Evolutionary conservation across 345 rosid species (phyloP).

Genomic region (Corchorus capsularis): DNA sequence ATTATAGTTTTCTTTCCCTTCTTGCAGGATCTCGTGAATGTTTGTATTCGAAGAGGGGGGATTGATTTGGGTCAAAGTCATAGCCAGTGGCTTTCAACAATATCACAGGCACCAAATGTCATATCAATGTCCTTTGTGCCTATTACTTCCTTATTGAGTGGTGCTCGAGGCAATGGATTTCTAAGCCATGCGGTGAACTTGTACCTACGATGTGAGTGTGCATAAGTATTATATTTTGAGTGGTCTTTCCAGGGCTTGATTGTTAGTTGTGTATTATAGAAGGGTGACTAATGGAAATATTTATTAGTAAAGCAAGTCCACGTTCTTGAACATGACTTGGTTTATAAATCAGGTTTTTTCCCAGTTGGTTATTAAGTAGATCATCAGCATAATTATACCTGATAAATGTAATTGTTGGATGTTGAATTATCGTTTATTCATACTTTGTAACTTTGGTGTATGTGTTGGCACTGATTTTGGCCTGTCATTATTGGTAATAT

Average conservation of each 20-base stretch:
- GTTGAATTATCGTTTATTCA: background rate
- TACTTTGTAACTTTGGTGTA: background rate
- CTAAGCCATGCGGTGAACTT: conserved; percentile 85
- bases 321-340: background rate
- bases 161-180: conserved; percentile 87
- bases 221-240: conserved; percentile 14
- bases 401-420: background rate
- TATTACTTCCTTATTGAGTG: conserved; percentile 78
- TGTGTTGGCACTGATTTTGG: conserved; percentile 4
- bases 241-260: background rate
- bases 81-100: conserved; percentile 81
- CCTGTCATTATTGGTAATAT: conserved; percentile 3
- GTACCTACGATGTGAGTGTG: conserved; percentile 81
- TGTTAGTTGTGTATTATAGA: background rate
- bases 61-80: conserved; percentile 68
- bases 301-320: background rate
- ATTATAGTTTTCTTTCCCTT: background rate
- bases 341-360: background rate
- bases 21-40: conserved; percentile 52
- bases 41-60: conserved; percentile 74
- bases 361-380: background rate
- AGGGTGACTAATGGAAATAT: background rate
- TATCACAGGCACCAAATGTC: conserved; percentile 75
- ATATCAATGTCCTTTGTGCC: conserved; percentile 95
- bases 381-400: background rate